phyloP scores from a whole-genome alignment of 2,329 filamentous ascomycete species.

The Verticillium longisporum region DNA sequence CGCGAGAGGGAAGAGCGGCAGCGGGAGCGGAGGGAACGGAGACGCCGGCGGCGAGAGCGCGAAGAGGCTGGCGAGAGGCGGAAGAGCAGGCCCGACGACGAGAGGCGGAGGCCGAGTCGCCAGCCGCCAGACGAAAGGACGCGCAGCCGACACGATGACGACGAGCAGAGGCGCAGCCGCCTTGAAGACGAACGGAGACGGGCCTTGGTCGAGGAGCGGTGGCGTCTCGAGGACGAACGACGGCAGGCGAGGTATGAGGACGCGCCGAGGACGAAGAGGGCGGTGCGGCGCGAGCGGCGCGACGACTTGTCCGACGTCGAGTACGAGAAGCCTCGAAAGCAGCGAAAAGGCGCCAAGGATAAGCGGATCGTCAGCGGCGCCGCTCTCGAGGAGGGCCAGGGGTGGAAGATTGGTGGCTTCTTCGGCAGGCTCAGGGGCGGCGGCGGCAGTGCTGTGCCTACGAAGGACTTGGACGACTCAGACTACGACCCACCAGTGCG shows the following conservation, averaged over 20 bases:
- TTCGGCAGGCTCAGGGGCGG: slow-evolving; percentile 33
- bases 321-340: slow-evolving; percentile 25
- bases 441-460: slow-evolving; percentile 37
- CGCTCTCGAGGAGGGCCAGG: slow-evolving; percentile 58
- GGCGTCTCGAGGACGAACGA: slow-evolving; percentile 1
- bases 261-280: slow-evolving; percentile 6
- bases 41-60: slow-evolving; percentile 11
- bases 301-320: slow-evolving; percentile 17
- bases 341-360: slow-evolving; percentile 36
- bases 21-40: slow-evolving; percentile 28
- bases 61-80: slow-evolving; percentile 10
- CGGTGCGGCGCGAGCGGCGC: slow-evolving; percentile 3
- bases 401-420: slow-evolving; percentile 15
- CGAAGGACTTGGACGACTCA: slow-evolving; percentile 41
- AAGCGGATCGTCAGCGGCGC: slow-evolving; percentile 64
- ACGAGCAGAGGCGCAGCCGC: slow-evolving; percentile 12
- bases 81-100: slow-evolving; percentile 10
- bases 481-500: slow-evolving; percentile 32
- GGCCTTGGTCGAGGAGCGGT: slow-evolving; percentile 1
- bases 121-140: slow-evolving; percentile 7
- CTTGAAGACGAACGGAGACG: slow-evolving; percentile 4
- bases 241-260: slow-evolving; percentile 9
- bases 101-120: slow-evolving; percentile 13
- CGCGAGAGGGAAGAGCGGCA: slow-evolving; percentile 19
- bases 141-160: slow-evolving; percentile 9